Evolutionary conservation across 176 grass and related monocot species (phyloP), one percentile per base, ranked within the genome.

Genomic region (Luzula sylvatica): DNA sequence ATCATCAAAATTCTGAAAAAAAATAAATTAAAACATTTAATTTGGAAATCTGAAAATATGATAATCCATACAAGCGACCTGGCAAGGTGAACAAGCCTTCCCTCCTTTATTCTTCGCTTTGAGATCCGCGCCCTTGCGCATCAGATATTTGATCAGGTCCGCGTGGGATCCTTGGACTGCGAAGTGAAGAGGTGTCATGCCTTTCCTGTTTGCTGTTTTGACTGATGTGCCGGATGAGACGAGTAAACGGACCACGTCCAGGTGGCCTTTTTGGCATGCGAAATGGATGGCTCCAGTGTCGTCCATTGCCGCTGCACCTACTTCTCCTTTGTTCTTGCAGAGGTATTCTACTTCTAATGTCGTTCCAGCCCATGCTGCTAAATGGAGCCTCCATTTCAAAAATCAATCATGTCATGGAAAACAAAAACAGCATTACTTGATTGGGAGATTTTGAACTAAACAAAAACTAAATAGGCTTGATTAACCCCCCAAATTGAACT

Each of bases 311-410:
- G 90, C 73, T 65, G 84, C 80, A 42, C 83, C 84, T 0, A 86
- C 63, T 13, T 88, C 84, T 35, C 80, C 80, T 57, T 95, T 95
- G 74, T 95, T 78, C 46, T 88, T 79, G 80, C 90, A 95, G 49
- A 95, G 80, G 73, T 70, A 88, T 72, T 70, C 83, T 20, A 95
- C 90, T 49, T 85, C 70, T 26, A 85, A 83, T 19, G 79, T 56
- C 44, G 88, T 76, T 38, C 90, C 90, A 82, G 90, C 53, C 90
- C 90, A 95, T 76, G 90, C 83, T 56, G 90, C 90, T 52, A 95
- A 38, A 72, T 95, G 89, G 46, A 95, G 73, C 50, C 90, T 95
- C 50, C 29, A 79, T 74, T 55, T 73, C n/a, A 46, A 19, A 75
- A 72, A 81, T 16, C 4, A 59, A 42, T 27, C 4, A 30, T 58